These are phyloP conservation scores for Cryptococcus floricola DNA, from an alignment of 1,284 basidiomycete genomes.

Conservation along the genomic window DNA sequence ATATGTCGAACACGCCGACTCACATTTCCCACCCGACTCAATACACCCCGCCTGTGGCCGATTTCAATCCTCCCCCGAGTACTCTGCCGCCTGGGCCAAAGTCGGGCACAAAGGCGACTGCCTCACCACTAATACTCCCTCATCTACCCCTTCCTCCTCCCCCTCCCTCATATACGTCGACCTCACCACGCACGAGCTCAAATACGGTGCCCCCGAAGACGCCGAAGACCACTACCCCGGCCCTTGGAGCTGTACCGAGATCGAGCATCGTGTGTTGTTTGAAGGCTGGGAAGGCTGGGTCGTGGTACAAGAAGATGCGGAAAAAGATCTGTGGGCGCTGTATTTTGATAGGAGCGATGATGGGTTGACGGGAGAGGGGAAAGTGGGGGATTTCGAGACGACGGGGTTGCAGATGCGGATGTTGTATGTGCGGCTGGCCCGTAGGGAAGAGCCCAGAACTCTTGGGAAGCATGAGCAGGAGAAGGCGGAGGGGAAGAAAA, in stretches of 20 bases:
- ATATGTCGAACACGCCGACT: too few species aligned
- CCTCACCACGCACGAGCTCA: conserved; percentile 2
- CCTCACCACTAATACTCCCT: too few species aligned
- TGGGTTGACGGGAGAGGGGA: conserved; percentile 10
- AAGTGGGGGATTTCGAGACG: conserved; percentile 1
- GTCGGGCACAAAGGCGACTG: too few species aligned
- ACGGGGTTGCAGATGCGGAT: background rate
- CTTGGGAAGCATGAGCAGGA: background rate
- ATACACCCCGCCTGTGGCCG: too few species aligned
- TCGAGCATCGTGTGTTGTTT: conserved; percentile 7
- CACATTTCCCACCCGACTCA: too few species aligned
- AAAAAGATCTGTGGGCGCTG: conserved; percentile 6
- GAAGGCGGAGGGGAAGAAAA: background rate
- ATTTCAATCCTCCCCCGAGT: too few species aligned
- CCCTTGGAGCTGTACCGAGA: conserved; percentile 7
- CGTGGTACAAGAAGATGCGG: conserved; percentile 10
- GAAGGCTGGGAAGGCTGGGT: conserved; percentile 14
- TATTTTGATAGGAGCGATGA: conserved; percentile 10
- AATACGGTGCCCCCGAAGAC: background rate
- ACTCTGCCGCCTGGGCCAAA: too few species aligned
- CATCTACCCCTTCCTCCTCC: too few species aligned
- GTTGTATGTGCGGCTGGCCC: background rate
- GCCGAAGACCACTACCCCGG: conserved; percentile 6
- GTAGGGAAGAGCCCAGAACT: background rate
- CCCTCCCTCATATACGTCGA: conserved; percentile 1